Base-by-base conservation (phyloP, 225 moss, liverwort and hornwort species). In the Asterella californica region DNA sequence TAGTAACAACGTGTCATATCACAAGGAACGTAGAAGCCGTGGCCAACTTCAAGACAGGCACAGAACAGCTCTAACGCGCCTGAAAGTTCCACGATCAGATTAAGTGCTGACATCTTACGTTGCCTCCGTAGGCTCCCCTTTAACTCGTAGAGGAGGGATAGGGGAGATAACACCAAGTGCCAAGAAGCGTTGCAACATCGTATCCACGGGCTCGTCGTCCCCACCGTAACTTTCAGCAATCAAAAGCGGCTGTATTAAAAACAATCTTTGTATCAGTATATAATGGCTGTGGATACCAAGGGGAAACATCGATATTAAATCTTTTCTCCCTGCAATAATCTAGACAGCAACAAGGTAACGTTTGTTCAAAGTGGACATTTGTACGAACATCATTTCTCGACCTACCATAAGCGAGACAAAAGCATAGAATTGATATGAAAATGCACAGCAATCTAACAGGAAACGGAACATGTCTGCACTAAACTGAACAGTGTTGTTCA, bases 171-270 rank as follows among this genome's bases (percentile, higher is more conserved):
- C 86, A 55, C 96, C 96, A 53, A 91, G 79, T 76, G 81, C 88
- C 88, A 91, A 74, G 77, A 97, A 94, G 53, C 93, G 91, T 38
- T 86, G 83, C 54, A 91, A 79, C 76, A 94, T 70, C 32, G 96
- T 94, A 78, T 97, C 96, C 11, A 97, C 96, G 33, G 96, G 96
- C 79, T 97, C 96, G 67, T 97, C 96, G 65, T 97, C 94, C 38
- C 96, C 96, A 63, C 96, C 96, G 64, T 91, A 97, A 66, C 96
- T 97, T 86, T 97, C 96, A 57, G 94, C 96, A 61, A 97, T 92
- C 83, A 97, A 75, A 55, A 97, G 78, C 55, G 89, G 86, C 94
- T 95, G 89, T 15, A 76, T 54, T 19, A 77, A 60, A 77, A 60
- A n/a, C 4, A 57, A 47, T 57, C 49, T 3, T 54, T 21, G 14